A percentile compares a stretch with the other conserved stretches of the same genome.
Evolutionary conservation across 495 filamentous ascomycete species (phyloP).

Genomic region (Xylona heveae): DNA sequence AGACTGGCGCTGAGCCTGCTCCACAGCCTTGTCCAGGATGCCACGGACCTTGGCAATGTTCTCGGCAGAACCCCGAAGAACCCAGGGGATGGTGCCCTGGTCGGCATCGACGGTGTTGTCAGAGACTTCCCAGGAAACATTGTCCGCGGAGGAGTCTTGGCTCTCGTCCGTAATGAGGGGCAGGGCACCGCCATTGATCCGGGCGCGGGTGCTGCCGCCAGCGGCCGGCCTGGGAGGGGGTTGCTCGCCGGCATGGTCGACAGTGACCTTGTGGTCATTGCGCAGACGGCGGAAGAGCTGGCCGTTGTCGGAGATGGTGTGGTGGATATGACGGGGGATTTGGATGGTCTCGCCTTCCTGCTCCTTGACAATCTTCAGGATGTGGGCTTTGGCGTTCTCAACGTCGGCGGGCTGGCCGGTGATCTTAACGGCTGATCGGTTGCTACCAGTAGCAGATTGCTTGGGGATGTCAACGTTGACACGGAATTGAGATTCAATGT

Average conservation of each 20-base stretch:
- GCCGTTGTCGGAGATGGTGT: constrained; percentile 70
- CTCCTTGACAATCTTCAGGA: constrained; percentile 59
- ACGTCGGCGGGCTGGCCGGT: constrained; percentile 57
- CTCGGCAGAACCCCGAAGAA: constrained; percentile 57
- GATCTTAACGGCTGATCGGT: constrained; percentile 55
- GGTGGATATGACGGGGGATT: constrained; percentile 62
- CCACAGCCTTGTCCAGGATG: constrained; percentile 45
- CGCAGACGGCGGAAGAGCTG: constrained; percentile 75
- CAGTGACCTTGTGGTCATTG: constrained; percentile 63
- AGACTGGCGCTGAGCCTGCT: constrained; percentile 46
- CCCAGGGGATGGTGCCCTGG: constrained; percentile 74
- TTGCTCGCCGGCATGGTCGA: constrained; percentile 68
- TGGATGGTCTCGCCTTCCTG: constrained; percentile 70
- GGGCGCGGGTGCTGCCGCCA: constrained; percentile 17
- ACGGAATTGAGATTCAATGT: constrained; percentile 75
- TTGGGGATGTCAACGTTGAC: constrained; percentile 80
- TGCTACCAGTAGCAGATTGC: constrained; percentile 41
- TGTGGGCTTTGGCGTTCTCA: constrained; percentile 66
- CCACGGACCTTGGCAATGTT: constrained; percentile 57
- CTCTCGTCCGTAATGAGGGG: constrained; percentile 85
- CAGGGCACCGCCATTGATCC: constrained; percentile 33
- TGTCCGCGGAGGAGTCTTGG: constrained; percentile 30
- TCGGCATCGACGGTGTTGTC: constrained; percentile 29
- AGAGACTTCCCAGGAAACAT: constrained; percentile 62
- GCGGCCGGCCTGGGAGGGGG: constrained; percentile 41